Evolutionary conservation across 768 basidiomycete species (phyloP), one percentile per base, ranked within the genome.

Genomic region (Melanogaster broomeanus): DNA sequence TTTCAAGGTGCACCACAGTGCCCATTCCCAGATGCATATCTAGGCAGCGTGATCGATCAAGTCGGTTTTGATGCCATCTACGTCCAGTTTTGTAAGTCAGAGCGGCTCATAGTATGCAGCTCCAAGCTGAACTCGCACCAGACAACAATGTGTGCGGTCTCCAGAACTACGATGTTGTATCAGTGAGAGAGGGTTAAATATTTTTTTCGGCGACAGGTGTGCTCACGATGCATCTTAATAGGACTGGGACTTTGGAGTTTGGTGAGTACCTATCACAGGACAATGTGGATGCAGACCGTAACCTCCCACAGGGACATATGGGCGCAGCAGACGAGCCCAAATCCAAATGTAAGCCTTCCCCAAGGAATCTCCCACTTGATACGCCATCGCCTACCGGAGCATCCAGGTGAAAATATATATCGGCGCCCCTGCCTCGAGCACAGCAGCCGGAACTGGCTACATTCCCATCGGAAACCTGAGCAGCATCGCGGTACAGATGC

Each of bases 51-150:
- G 19, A 70, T 89, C 48, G 80, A 87, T 59, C 59, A 74, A 1
- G 86, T 80, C 11, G 75, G 64, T 5, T 90, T 89, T 56, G 88
- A 90, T 68, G 85, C 85, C 2, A 70, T 90, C 52, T 88, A 87
- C 61, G 85, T 88, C 31, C 87, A 87, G 63, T 85, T 88, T 64
- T 82, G 79, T 54, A 30, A 50, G 52, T 34, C 27, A 31, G 24
- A 27, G 18, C 21, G 39, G 44, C 22, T 45, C 48, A 40, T 25
- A 24, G 18, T 4, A 35, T n/a, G n/a, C n/a, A 37, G 8, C 13
- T 16, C 49, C 19, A 6, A 6, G 19, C 35, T 35, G 39, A 24
- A 49, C 21, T 22, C 12, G 35, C 12, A 4, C 13, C 25, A 77
- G 77, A 79, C 54, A 74, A 79, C 59, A 77, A 78, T 58, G 56